These are phyloP conservation scores for Podaxis sp. DNA, from an alignment of 768 basidiomycete species.

Conservation along the genomic window DNA sequence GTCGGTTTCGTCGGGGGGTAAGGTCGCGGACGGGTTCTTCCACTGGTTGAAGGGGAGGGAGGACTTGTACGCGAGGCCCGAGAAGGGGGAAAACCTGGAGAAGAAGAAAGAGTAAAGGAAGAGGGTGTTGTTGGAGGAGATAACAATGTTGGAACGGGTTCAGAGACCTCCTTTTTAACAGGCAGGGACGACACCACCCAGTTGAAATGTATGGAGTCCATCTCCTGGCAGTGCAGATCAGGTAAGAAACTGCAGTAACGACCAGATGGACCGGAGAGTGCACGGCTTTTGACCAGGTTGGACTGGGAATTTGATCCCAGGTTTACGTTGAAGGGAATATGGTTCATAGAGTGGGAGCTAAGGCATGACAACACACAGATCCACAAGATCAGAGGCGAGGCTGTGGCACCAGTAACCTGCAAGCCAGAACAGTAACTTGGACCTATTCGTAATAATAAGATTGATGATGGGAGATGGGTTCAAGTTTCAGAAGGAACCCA, in stretches of 20 bases:
- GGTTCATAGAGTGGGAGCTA: neutral
- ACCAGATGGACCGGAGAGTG: constrained; percentile 16
- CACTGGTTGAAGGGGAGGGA: constrained; percentile 30
- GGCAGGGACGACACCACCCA: constrained; percentile 29
- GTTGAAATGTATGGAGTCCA: constrained; percentile 34
- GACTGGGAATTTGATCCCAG: constrained; percentile 10
- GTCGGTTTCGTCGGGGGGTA: constrained; percentile 34
- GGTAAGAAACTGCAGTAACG: constrained; percentile 25
- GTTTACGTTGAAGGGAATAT: neutral
- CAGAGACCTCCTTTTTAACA: constrained; percentile 49
- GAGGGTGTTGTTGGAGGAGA: constrained; percentile 33
- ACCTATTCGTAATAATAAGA: constrained; percentile 7
- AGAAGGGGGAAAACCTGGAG: constrained; percentile 7
- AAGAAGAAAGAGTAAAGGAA: constrained; percentile 21
- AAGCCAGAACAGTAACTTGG: constrained; percentile 4
- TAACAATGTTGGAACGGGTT: constrained; percentile 35
- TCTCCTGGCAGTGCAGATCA: constrained; percentile 47
- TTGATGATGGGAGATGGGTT: constrained; percentile 7
- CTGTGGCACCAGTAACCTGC: constrained; percentile 13
- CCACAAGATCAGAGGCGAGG: constrained; percentile 11
- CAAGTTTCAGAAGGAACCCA: constrained; percentile 2
- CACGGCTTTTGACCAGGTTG: constrained; percentile 23
- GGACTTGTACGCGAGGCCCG: constrained; percentile 27
- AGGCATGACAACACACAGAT: constrained; percentile 9
- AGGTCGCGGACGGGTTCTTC: constrained; percentile 37